A percentile compares a stretch with the other conserved stretches of the same genome.
These are phyloP conservation scores for Acacia confusa DNA, from an alignment of 306 rosid genomes.

Conservation along the genomic window DNA sequence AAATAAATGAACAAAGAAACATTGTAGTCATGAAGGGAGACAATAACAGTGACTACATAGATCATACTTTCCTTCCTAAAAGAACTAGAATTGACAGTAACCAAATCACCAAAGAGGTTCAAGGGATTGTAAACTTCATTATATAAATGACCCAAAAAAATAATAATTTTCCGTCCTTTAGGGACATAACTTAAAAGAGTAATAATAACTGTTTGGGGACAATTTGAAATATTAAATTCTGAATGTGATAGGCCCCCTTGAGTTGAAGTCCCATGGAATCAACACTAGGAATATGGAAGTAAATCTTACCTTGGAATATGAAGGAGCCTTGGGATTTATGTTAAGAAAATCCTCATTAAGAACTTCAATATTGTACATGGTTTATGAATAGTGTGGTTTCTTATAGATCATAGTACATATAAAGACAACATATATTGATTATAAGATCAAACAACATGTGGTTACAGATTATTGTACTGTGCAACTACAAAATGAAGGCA, in stretches of 20 bases:
- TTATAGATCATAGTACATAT: neutral
- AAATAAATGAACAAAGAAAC: neutral
- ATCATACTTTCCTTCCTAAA: neutral
- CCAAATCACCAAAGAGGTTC: neutral
- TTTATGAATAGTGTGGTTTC: neutral
- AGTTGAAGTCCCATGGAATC: neutral
- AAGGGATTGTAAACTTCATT: neutral
- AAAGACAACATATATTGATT: neutral
- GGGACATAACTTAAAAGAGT: neutral
- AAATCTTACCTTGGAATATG: slow-evolving; percentile 64
- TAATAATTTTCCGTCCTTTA: neutral
- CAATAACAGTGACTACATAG: neutral
- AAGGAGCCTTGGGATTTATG: slow-evolving; percentile 58
- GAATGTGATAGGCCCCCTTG: neutral
- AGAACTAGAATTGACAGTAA: neutral
- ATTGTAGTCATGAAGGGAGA: neutral
- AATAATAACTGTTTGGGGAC: neutral
- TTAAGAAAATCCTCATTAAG: slow-evolving; percentile 79
- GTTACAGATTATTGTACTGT: neutral
- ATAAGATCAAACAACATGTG: neutral
- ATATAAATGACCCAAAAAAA: neutral
- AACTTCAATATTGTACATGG: slow-evolving; percentile 44
- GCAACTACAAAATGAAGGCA: slow-evolving; percentile 14
- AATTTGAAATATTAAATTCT: neutral
- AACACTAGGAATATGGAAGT: slow-evolving; percentile 23